phyloP scores from a whole-genome alignment of 177 flowering plant genomes.

The Vitis hybrid region DNA sequence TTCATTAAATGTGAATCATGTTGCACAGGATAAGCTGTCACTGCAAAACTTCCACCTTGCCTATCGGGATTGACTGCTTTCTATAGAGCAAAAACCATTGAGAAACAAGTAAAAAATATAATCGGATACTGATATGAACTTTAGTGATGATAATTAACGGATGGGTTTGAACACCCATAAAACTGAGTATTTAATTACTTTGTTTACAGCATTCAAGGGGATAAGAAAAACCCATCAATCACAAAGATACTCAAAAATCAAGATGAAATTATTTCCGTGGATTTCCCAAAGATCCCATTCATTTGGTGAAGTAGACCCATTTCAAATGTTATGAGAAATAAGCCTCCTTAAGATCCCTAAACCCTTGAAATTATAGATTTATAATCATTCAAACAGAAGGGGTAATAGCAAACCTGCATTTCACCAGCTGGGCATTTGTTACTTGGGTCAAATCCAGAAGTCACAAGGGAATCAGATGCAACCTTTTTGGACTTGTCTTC shows the following conservation, averaged over 20 bases:
- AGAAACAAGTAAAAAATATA: not conserved
- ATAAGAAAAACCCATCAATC: too few species aligned
- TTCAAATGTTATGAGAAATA: too few species aligned
- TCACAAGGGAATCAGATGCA: constrained; percentile 27
- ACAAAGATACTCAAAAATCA: too few species aligned
- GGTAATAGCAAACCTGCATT: constrained; percentile 41
- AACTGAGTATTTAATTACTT: too few species aligned
- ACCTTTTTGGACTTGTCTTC: constrained; percentile 52
- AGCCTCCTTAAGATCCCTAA: too few species aligned
- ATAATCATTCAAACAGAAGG: not conserved
- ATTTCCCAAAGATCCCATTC: too few species aligned
- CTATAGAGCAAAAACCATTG: constrained; percentile 17
- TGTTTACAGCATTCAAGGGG: too few species aligned
- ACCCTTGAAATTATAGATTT: too few species aligned
- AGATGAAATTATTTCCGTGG: too few species aligned
- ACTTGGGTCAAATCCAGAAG: constrained; percentile 37
- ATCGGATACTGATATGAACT: too few species aligned
- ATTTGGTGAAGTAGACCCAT: too few species aligned
- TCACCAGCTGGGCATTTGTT: constrained; percentile 27
- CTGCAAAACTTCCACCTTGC: constrained; percentile 35
- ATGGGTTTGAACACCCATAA: not conserved
- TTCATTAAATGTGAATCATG: constrained; percentile 32
- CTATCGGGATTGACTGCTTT: constrained; percentile 37
- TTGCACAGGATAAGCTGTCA: constrained; percentile 39
- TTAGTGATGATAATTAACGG: not conserved